Percentiles rank a stretch among this genome's conserved stretches.
These are phyloP conservation scores for Musa beccarii DNA, from an alignment of 176 grass and related monocot genomes.

Conservation along the genomic window DNA sequence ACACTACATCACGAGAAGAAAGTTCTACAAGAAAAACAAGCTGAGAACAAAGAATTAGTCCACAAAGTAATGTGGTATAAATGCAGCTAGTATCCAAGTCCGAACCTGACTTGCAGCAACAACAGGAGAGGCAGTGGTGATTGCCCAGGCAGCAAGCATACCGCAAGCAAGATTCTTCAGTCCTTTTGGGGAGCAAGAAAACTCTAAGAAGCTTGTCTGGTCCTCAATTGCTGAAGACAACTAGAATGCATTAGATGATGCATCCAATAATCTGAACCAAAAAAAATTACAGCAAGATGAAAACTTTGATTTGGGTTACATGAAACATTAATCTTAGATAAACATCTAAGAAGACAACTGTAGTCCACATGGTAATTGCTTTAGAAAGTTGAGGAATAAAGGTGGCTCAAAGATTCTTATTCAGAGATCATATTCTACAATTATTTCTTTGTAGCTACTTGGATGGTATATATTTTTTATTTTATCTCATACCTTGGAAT, in stretches of 20 bases:
- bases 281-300: background rate
- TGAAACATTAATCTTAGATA: background rate
- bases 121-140: slow-evolving; percentile 54
- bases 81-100: background rate
- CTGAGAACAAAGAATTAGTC: background rate
- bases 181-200: background rate
- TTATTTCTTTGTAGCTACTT: too few species aligned
- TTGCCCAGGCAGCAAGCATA: slow-evolving; percentile 61
- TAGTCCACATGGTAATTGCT: too few species aligned
- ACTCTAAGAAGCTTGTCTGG: background rate
- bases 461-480: too few species aligned
- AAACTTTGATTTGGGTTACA: background rate
- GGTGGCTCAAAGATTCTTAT: too few species aligned
- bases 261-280: background rate
- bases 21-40: background rate
- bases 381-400: too few species aligned
- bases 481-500: too few species aligned
- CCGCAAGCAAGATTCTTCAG: slow-evolving; percentile 66
- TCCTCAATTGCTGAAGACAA: slow-evolving; percentile 14
- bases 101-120: slow-evolving; percentile 68
- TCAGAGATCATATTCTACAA: too few species aligned
- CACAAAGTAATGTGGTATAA: background rate
- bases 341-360: too few species aligned
- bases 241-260: background rate
- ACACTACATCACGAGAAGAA: background rate